A percentile compares a stretch with the other conserved stretches of the same genome.
Evolutionary conservation across 2,329 filamentous ascomycete genomes (phyloP).

Genomic region (Balansia obtecta): DNA sequence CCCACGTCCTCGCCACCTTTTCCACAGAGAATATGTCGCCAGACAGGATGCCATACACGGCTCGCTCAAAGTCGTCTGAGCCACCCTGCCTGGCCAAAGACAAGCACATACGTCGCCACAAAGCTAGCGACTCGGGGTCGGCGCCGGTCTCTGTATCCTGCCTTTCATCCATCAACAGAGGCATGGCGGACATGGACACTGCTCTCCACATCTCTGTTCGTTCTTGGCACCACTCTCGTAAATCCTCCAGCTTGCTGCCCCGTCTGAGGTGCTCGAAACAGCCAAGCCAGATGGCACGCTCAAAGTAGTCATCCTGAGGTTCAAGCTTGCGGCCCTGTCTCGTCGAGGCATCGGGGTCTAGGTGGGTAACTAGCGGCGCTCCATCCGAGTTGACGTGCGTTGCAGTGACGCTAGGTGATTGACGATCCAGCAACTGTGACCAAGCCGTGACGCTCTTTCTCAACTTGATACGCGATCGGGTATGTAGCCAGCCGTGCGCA

Average conservation of each 20-base stretch:
- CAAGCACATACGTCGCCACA: slow-evolving; percentile 72
- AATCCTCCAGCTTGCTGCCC: slow-evolving; percentile 60
- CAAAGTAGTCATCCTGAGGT: slow-evolving; percentile 74
- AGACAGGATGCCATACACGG: slow-evolving; percentile 81
- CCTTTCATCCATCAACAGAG: slow-evolving; percentile 39
- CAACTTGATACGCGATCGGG: slow-evolving; percentile 77
- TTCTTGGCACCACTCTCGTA: slow-evolving; percentile 77
- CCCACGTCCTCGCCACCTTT: slow-evolving; percentile 65
- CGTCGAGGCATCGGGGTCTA: slow-evolving; percentile 83
- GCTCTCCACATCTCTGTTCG: slow-evolving; percentile 84
- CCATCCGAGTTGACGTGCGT: slow-evolving; percentile 46
- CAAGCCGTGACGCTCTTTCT: slow-evolving; percentile 68
- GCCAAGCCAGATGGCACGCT: slow-evolving; percentile 84
- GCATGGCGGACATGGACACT: slow-evolving; percentile 63
- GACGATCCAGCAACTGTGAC: slow-evolving; percentile 51
- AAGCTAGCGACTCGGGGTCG: slow-evolving; percentile 34
- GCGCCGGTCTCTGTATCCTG: slow-evolving; percentile 19
- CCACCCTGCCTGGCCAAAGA: slow-evolving; percentile 56
- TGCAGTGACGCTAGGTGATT: slow-evolving; percentile 41
- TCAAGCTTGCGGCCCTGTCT: slow-evolving; percentile 68
- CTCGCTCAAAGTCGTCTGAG: slow-evolving; percentile 67
- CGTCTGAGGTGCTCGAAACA: slow-evolving; percentile 86
- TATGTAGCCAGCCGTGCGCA: slow-evolving; percentile 85
- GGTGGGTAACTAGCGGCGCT: slow-evolving; percentile 63
- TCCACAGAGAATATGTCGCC: slow-evolving; percentile 72